A percentile compares a stretch with the other conserved stretches of the same genome.
phyloP scores from a whole-genome alignment of 2,329 filamentous ascomycete genomes.

The Dactylellina leptospora region DNA sequence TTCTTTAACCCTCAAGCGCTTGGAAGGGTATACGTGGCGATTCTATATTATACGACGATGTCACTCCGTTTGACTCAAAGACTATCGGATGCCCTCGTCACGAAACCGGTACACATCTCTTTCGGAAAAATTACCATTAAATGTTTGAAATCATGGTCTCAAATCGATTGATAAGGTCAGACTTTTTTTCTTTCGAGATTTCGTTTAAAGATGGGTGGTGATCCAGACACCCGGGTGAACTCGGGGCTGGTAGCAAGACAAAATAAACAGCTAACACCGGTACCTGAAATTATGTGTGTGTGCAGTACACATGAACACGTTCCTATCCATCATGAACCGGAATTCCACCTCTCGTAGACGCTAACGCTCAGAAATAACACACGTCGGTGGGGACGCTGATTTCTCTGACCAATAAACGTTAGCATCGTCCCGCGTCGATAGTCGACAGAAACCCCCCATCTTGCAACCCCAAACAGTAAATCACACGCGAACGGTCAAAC shows the following conservation, averaged over 20 bases:
- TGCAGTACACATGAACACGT: constrained; percentile 3
- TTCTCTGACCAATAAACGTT: constrained; percentile 43
- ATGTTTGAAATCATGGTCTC: constrained; percentile 15
- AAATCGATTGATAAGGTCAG: constrained; percentile 19
- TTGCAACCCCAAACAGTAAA: constrained; percentile 15
- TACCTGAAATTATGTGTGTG: constrained; percentile 12
- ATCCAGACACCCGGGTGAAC: constrained; percentile 27
- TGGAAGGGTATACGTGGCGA: not conserved
- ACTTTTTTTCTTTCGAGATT: not conserved
- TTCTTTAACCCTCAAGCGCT: not conserved
- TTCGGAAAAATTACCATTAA: constrained; percentile 30
- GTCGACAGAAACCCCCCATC: constrained; percentile 11
- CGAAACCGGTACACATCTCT: constrained; percentile 9
- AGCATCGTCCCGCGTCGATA: constrained; percentile 17
- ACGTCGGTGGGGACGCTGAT: not conserved
- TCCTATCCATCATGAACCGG: constrained; percentile 3
- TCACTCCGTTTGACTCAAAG: not conserved
- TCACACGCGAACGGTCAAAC: constrained; percentile 20
- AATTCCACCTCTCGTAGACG: constrained; percentile 8
- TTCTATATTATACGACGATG: not conserved
- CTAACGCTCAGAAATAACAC: not conserved
- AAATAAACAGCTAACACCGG: constrained; percentile 5
- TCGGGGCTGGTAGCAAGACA: constrained; percentile 9
- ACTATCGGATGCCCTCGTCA: not conserved
- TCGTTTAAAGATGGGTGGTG: not conserved